Base-by-base conservation (phyloP, 179 eudicot genomes). In the Vitellaria paradoxa region DNA sequence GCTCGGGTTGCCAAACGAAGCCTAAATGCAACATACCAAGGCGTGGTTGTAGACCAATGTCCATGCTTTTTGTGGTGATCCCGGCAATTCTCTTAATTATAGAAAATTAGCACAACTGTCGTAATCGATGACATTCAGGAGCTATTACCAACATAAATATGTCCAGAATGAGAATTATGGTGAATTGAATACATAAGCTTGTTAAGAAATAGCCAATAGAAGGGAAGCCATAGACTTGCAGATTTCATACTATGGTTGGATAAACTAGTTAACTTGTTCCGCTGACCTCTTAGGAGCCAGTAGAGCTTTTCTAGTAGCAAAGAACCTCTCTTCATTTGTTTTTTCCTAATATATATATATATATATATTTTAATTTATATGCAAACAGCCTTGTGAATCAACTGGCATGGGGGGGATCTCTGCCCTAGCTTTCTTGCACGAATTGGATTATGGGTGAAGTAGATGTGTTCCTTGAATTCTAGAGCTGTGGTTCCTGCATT, bases 401-500 rank as follows among this genome's bases (percentile, higher is more conserved):
- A 18, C 45, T 21, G 52, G 15, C 47, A 45, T 57, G 21, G 76
- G 40, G 65, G 65, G 66, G 59, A 21, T 26, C 23, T 55, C 45
- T 60, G 65, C 18, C 59, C 59, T 68, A 68, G 81, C 77, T 68
- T 20, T 60, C 72, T 37, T 49, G 81, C 55, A 72, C 0, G 26
- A 65, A 47, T 53, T 71, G 71, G 70, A 75, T 53, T 65, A 73
- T 56, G 42, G 37, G 72, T 65, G 64, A 73, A 66, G 65, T 81
- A 77, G 73, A 56, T 52, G 69, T 68, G 78, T 76, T 61, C 26
- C 50, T 78, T 68, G 53, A 72, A 49, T 74, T 76, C 42, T 12
- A 64, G 45, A 30, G 72, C 72, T 50, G 83, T 40, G 73, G 69
- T 64, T 77, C 60, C 64, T 73, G 73, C 73, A 69, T 46, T 12